Percentiles rank a stretch among this genome's conserved stretches.
These are phyloP conservation scores for Neurospora sp. DNA, from an alignment of 2,329 filamentous ascomycete genomes.

Conservation along the genomic window DNA sequence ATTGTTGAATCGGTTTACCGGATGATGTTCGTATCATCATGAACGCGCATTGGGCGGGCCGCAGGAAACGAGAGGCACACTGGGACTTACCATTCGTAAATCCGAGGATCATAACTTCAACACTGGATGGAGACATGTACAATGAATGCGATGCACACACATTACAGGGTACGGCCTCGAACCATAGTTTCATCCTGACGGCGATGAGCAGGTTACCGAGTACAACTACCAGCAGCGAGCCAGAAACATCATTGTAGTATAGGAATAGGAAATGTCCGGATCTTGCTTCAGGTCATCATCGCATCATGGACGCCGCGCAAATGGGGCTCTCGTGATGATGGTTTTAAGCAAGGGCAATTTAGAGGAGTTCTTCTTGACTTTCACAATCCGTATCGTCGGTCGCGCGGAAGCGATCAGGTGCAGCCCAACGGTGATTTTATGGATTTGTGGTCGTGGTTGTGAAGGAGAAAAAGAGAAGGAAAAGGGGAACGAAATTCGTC, in stretches of 20 bases:
- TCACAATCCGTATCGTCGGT: conserved; percentile 41
- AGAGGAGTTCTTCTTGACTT: conserved; percentile 44
- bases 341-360: conserved; percentile 53
- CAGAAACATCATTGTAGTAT: neutral
- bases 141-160: neutral
- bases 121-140: neutral
- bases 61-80: conserved; percentile 1
- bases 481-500: conserved; percentile 3
- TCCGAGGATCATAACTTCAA: neutral
- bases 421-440: conserved; percentile 28
- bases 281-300: conserved; percentile 58
- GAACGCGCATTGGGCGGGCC: conserved; percentile 8
- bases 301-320: conserved; percentile 53
- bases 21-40: conserved; percentile 17
- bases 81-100: conserved; percentile 7
- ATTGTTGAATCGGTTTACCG: conserved; percentile 22
- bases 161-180: neutral
- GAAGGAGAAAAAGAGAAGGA: conserved; percentile 14
- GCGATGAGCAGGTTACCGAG: neutral
- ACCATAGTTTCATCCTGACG: neutral
- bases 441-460: conserved; percentile 23
- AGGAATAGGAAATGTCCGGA: conserved; percentile 34
- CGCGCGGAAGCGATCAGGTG: conserved; percentile 25
- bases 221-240: conserved; percentile 7
- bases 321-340: conserved; percentile 59